Evolutionary conservation across 139 green algal genomes (phyloP).

Genomic region (Volvox africanus): DNA sequence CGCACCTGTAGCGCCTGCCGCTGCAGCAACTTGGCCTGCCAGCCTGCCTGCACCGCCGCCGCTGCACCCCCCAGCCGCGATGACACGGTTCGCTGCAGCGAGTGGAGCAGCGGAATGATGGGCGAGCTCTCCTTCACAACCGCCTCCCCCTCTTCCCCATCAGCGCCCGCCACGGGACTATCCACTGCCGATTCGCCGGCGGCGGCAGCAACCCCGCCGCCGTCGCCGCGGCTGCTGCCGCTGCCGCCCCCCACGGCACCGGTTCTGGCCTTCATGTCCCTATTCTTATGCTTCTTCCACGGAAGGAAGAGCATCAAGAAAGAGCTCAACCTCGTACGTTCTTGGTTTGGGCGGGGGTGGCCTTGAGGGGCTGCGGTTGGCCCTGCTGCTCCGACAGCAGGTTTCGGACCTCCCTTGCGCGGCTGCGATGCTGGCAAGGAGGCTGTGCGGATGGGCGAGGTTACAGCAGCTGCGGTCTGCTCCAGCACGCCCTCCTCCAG

Average conservation of each 20-base stretch:
- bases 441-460: background rate
- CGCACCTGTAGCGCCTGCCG: slow-evolving; percentile 34
- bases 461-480: background rate
- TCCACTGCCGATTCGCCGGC: background rate
- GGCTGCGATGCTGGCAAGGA: background rate
- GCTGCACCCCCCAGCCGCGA: background rate
- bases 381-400: background rate
- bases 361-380: too few species aligned
- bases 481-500: slow-evolving; percentile 36
- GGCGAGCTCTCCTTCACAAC: background rate
- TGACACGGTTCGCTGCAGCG: slow-evolving; percentile 12
- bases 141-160: background rate
- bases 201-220: background rate
- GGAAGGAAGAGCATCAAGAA: background rate
- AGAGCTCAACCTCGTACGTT: background rate
- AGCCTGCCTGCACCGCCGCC: slow-evolving; percentile 15
- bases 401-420: background rate
- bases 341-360: too few species aligned
- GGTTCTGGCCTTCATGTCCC: background rate
- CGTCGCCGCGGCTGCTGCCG: background rate
- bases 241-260: too few species aligned
- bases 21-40: slow-evolving; percentile 55
- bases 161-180: background rate
- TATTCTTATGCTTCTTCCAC: background rate
- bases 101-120: slow-evolving; percentile 36